Evolutionary conservation across 2,329 filamentous ascomycete genomes (phyloP).

Genomic region (Tolypocladium amazonense): DNA sequence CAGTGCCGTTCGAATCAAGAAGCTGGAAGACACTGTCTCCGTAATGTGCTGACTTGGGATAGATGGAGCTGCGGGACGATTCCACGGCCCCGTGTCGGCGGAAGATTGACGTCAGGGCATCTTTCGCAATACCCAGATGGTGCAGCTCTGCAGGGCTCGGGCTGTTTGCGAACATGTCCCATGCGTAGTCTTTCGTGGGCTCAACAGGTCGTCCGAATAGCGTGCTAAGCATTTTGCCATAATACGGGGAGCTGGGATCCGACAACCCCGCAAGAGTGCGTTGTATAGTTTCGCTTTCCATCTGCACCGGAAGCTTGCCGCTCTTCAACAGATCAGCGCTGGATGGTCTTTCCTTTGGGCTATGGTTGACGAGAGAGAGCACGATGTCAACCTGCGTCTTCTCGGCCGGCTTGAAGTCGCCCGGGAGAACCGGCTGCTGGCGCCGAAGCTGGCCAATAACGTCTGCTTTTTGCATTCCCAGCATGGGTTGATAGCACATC

Average conservation of each 20-base stretch:
- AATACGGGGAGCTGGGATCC: constrained; percentile 77
- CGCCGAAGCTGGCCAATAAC: constrained; percentile 60
- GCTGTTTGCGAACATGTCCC: constrained; percentile 55
- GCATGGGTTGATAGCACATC: constrained; percentile 69
- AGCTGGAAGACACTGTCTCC: constrained; percentile 62
- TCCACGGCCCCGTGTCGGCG: constrained; percentile 84
- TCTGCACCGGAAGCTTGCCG: constrained; percentile 78
- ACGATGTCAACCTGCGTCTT: constrained; percentile 74
- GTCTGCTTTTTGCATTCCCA: constrained; percentile 54
- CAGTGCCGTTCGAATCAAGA: constrained; percentile 72
- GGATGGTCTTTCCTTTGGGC: constrained; percentile 71
- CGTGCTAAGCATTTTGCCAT: constrained; percentile 78
- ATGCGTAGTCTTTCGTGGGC: constrained; percentile 70
- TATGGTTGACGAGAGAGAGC: constrained; percentile 68
- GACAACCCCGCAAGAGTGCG: constrained; percentile 72
- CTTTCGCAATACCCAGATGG: constrained; percentile 62
- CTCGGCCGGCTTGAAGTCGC: constrained; percentile 57
- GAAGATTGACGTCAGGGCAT: constrained; percentile 68
- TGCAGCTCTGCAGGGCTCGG: constrained; percentile 51
- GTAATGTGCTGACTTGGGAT: constrained; percentile 77
- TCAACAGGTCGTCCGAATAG: constrained; percentile 69
- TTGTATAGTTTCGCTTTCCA: constrained; percentile 85
- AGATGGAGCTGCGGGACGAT: constrained; percentile 60
- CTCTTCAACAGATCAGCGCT: constrained; percentile 74
- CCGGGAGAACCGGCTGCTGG: constrained; percentile 57